A percentile compares a stretch with the other conserved stretches of the same genome.
phyloP scores from a whole-genome alignment of 371 early-diverging fungal species.

The Circinella minor region DNA sequence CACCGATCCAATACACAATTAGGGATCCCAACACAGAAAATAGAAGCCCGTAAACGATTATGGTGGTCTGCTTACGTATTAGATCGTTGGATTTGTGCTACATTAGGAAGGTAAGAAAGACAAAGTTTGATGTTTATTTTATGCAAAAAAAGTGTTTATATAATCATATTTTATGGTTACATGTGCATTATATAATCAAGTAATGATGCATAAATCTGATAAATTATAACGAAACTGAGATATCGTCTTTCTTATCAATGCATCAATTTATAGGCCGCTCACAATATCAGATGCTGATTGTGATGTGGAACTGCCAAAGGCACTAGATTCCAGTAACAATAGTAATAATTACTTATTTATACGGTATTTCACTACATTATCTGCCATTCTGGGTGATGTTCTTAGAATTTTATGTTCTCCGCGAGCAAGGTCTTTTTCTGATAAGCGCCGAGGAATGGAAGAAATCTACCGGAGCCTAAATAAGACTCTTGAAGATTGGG shows the following conservation, averaged over 20 bases:
- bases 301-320: slow-evolving; percentile 34
- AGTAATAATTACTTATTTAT: slow-evolving; percentile 23
- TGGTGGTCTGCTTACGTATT: slow-evolving; percentile 54
- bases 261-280: slow-evolving; percentile 30
- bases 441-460: slow-evolving; percentile 27
- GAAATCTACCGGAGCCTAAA: slow-evolving; percentile 27
- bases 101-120: slow-evolving; percentile 42
- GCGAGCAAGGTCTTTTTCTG: slow-evolving; percentile 29
- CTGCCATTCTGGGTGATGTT: slow-evolving; percentile 41
- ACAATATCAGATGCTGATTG: slow-evolving; percentile 50
- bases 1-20: slow-evolving; percentile 41
- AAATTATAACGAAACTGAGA: too few species aligned
- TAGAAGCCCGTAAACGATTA: slow-evolving; percentile 34
- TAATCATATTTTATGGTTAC: too few species aligned
- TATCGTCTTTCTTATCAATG: background rate
- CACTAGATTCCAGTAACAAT: background rate
- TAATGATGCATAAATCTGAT: too few species aligned
- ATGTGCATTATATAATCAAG: too few species aligned
- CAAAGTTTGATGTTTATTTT: background rate
- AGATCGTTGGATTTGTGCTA: slow-evolving; percentile 48
- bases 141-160: background rate
- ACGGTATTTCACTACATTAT: slow-evolving; percentile 29
- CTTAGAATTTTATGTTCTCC: slow-evolving; percentile 40
- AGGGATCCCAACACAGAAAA: slow-evolving; percentile 20
- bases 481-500: slow-evolving; percentile 34